Base-by-base conservation (phyloP, 495 filamentous ascomycete species). In the Aspergillus homomorphus region DNA sequence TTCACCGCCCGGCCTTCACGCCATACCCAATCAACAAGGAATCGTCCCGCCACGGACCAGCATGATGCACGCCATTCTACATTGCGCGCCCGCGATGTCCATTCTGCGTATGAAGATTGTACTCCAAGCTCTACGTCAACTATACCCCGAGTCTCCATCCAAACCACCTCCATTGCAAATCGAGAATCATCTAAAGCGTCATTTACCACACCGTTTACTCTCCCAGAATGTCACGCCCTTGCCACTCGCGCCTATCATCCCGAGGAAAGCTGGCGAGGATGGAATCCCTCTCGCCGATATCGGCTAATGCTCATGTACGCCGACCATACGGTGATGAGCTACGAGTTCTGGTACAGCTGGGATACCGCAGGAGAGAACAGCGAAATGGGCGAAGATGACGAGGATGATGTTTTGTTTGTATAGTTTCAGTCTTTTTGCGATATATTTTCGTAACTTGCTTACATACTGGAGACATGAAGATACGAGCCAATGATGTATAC, bases 281-380 rank as follows among this genome's bases (percentile, higher is more conserved):
- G 62, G 59, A 70, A 69, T 22, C 67, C 75, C 3, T 75, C 71
- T 9, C 76, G 77, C 0, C 73, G 72, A 45, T 95, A 89, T 71
- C 75, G 93, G 24, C 62, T 98, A 42, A 73, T 96, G 57, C 71
- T 96, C 63, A 81, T 85, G 26, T 98, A 88, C 72, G 76, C 78
- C 61, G 84, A 96, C 70, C 86, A 90, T 60, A 84, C 83, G 0
- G 80, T 97, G 16, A 72, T 96, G 68, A 89, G 82, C 65, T 98
- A 97, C 72, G 89, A 96, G 66, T 73, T 97, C 53, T 78, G 77
- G 77, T 75, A 77, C 45, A 68, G 72, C 16, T 75, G 72, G 76
- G 66, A 61, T 20, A 43, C 53, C 14, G 48, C 54, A 1, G 41
- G 46, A 19, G 52, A n/a, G 23, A 33, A 43, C 15, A 42, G 51